Base-by-base conservation (phyloP, 768 basidiomycete species). In the Leccinum disarticulatum region DNA sequence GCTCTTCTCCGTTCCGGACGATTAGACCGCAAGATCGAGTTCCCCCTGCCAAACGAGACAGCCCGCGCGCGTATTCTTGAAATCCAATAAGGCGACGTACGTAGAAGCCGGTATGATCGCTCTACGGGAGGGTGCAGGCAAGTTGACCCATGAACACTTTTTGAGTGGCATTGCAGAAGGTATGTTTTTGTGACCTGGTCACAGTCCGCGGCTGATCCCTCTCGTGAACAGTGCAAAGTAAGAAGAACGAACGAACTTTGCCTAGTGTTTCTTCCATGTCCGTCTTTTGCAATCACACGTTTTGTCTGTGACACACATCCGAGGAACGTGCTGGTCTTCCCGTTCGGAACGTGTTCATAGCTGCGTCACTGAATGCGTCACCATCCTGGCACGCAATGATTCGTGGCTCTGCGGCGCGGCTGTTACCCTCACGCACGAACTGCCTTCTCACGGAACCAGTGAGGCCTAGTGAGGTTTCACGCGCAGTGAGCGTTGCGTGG, bases 101-200 rank as follows among this genome's bases (percentile, higher is more conserved):
- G 97, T 99, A 1, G 97, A 99, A 77, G 97, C 97, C 43, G 97
- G 97, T 59, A 99, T 99, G 97, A 97, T 98, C 69, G 93, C 96
- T 7, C 77, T 98, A 43, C 80, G 97, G 65, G 95, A 98, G 75
- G 95, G 95, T 31, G 93, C 94, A 15, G 86, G 86, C 15, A 89
- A 88, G 73, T 76, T 98, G 58, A 87, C 83, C 30, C 96, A 98
- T 66, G 97, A 99, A 74, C 95, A 98, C 73, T 98, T 97, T 83
- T 77, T 98, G 71, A 92, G 89, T 69, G 93, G 92, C 54, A 92
- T 95, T 60, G 83, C 92, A 46, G 91, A 94, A 78, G 91, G 90
- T 88, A 62, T 62, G 84, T 62, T n/a, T 50, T 35, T 51, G 56
- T 27, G 28, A 22, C 15, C 43, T 61, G 50, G 52, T 49, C 41